Evolutionary conservation across 306 rosid species (phyloP), one percentile per base, ranked within the genome.

Genomic region (Arachis hypogaea): DNA sequence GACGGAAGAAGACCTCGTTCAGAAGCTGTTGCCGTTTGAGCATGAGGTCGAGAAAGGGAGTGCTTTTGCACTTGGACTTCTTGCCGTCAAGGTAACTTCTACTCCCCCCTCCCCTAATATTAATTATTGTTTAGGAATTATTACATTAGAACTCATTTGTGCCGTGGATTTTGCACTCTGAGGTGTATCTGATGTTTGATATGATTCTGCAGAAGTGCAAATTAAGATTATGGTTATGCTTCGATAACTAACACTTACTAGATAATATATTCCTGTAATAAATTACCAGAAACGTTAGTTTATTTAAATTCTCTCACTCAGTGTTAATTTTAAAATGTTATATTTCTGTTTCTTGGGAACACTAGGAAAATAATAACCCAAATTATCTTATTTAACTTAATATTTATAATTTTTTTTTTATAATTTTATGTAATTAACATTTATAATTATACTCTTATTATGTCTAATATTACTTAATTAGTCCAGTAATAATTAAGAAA

Each of bases 21-120:
- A 38, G 69, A 87, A 75, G 81, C 93, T 91, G 9, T 76, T 78
- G 82, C 96, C 96, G 16, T 88, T 78, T 61, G 96, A 89, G 78
- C 97, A 92, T 70, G 97, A 92, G 77, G 97, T 92, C 7, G 97
- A 92, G 85, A 92, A 92, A 74, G 96, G 97, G 55, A 85, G 93
- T 71, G 97, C 97, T 47, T 89, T 89, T 80, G 96, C 97, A 1
- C 84, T 92, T 28, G 97, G 97, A 44, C 96, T 92, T 75, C 96
- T 92, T 56, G 97, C 97, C 52, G 96, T 92, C 30, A 92, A 92
- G 96, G 97, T 92, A 64, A 55, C 72, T 73, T 73, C 28, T 3
- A 50, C 55, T 62, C 12, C 6, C 12, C 6, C 43, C 47, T 11
- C 22, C 38, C 38, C 38, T 68, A 16, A 36, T 36, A 50, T 36